Evolutionary conservation across 495 filamentous ascomycete species (phyloP).

Genomic region (Annulohypoxylon bovei): DNA sequence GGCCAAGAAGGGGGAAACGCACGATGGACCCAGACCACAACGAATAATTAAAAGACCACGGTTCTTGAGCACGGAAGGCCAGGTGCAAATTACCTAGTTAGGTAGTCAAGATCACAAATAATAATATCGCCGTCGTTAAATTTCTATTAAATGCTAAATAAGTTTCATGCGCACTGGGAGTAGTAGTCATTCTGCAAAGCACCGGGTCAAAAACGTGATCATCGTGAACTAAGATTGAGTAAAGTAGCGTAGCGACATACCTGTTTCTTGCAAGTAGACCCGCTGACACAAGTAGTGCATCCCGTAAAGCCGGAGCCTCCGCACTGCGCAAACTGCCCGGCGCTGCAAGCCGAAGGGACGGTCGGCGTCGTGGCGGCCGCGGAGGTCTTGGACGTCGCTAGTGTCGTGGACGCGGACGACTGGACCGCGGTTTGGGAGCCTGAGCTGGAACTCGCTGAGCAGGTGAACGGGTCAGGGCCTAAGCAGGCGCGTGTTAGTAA

Average conservation of each 20-base stretch:
- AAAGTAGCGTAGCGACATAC: constrained; percentile 4
- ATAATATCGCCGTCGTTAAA: not conserved
- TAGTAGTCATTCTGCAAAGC: constrained; percentile 38
- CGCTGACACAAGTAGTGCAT: constrained; percentile 56
- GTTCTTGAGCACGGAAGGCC: too few relatives aligned
- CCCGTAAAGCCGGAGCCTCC: constrained; percentile 61
- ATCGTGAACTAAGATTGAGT: not conserved
- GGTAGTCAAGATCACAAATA: not conserved
- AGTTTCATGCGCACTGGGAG: constrained; percentile 36
- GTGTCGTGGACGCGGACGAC: constrained; percentile 31
- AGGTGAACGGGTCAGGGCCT: constrained; percentile 49
- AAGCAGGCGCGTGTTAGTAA: not conserved
- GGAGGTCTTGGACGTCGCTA: constrained; percentile 39
- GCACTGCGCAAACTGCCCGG: constrained; percentile 56
- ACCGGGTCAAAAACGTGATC: constrained; percentile 5
- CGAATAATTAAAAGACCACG: too few relatives aligned
- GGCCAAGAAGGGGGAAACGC: too few relatives aligned
- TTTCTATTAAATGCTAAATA: not conserved
- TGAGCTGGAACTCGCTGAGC: constrained; percentile 32
- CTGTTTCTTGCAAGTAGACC: constrained; percentile 51
- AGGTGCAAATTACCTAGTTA: too few relatives aligned
- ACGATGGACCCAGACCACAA: too few relatives aligned
- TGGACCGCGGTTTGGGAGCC: constrained; percentile 17
- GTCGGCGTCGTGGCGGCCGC: constrained; percentile 40
- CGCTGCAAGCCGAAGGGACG: constrained; percentile 35